Base-by-base conservation (phyloP, 2,329 filamentous ascomycete species). In the Phyllosticta citriasiana region DNA sequence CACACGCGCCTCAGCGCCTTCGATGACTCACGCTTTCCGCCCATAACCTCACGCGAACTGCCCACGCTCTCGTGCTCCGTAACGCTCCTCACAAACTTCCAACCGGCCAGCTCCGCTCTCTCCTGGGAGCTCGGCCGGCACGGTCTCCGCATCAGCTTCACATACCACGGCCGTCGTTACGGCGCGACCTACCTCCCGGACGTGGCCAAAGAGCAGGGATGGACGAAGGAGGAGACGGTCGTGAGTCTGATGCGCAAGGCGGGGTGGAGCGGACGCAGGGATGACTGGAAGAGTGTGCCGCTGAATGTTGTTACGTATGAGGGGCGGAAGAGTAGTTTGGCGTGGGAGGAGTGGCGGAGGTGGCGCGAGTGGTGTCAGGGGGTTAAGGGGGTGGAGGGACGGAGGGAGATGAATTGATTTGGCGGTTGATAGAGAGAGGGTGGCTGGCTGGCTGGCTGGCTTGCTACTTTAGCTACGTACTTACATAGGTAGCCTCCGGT, bases 191-290 rank as follows among this genome's bases (percentile, higher is more conserved):
- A 97, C 70, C 81, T 99, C 14, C 94, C 94, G 0, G 90, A 97
- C 71, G 91, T 99, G 5, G 88, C 93, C 9, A 78, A 83, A 1
- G 94, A 99, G 78, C 94, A 97, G 73, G 92, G 90, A 16, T 99
- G 94, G 94, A 89, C 83, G 10, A 92, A 94, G 74, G 92, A 97
- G 72, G 90, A 97, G 80, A 89, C 93, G 0, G 74, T 99, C 2
- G 82, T 91, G 59, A 95, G 89, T 74, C 77, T 97, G 70, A 94
- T 97, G 87, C 82, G 90, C 63, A 99, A 99, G 80, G 92, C 92
- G 0, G 94, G 94, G 1, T 99, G 92, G 92, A 82, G 82, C 62
- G 91, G 91, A 0, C 74, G 76, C 53, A 77, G 70, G 69, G 77
- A 78, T 59, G 81, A 83, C 51, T 97, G 92, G 93, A 82, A 82